Evolutionary conservation across 169 alveolate genomes (phyloP).

Genomic region (Eimeria sp.): DNA sequence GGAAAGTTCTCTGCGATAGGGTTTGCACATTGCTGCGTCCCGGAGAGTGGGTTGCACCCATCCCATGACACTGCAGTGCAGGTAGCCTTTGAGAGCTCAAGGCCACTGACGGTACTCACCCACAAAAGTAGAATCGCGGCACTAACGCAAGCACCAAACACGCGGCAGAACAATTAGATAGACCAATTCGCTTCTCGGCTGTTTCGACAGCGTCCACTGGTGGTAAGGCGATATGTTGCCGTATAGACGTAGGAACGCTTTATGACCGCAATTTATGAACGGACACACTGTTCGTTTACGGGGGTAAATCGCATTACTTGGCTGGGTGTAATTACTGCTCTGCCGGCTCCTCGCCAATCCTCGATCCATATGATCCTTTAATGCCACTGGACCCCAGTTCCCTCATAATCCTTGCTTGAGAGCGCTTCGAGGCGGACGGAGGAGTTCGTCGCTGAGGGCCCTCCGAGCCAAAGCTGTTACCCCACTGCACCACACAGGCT

Average conservation of each 20-base stretch:
- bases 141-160: neutral
- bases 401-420: conserved; percentile 15
- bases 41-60: neutral
- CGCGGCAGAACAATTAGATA: neutral
- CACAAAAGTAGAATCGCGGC: neutral
- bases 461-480: conserved; percentile 13
- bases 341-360: neutral
- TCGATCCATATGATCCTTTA: neutral
- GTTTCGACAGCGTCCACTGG: neutral
- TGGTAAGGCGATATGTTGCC: neutral
- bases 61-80: neutral
- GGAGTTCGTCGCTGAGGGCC: neutral
- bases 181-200: neutral
- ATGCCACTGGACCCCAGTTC: neutral
- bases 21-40: neutral
- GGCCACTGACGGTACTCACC: neutral
- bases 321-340: neutral
- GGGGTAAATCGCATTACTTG: neutral
- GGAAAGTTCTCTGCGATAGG: neutral
- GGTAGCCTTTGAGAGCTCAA: neutral
- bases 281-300: neutral
- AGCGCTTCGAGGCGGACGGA: conserved; percentile 21
- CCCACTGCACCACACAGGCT: neutral
- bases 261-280: neutral
- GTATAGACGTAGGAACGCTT: neutral